Percentiles rank a stretch among this genome's conserved stretches.
Evolutionary conservation across 2,329 filamentous ascomycete genomes (phyloP).

Genomic region (Volutella citrinella): DNA sequence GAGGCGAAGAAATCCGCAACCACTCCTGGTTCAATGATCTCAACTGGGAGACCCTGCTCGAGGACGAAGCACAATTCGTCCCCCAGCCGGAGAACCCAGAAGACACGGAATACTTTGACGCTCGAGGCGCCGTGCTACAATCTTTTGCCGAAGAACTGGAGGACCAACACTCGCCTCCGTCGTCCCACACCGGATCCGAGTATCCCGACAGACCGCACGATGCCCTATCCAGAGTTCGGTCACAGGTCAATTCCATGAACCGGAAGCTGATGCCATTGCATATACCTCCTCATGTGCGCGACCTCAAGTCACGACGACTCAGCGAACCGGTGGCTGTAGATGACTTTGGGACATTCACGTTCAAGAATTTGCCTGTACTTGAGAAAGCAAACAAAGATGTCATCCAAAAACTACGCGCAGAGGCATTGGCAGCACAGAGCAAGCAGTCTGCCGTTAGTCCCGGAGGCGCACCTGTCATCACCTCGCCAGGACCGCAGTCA

Average conservation of each 20-base stretch:
- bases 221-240: conserved; percentile 83
- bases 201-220: conserved; percentile 91
- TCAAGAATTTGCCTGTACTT: conserved; percentile 94
- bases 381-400: conserved; percentile 99
- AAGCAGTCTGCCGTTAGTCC: conserved; percentile 49
- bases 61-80: conserved; percentile 94
- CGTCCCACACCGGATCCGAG: conserved; percentile 65
- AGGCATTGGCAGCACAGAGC: conserved; percentile 71
- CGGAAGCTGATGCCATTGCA: conserved; percentile 91
- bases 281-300: conserved; percentile 93
- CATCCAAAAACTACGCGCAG: conserved; percentile 90
- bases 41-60: conserved; percentile 86
- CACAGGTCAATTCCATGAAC: conserved; percentile 82
- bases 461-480: conserved; percentile 37
- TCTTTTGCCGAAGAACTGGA: conserved; percentile 94
- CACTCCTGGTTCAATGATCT: conserved; percentile 87
- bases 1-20: conserved; percentile 84
- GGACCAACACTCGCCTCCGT: conserved; percentile 77
- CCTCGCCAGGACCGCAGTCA: conserved; percentile 64
- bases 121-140: conserved; percentile 85
- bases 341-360: conserved; percentile 94
- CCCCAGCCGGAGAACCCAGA: conserved; percentile 90
- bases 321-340: conserved; percentile 87
- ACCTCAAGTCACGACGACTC: conserved; percentile 79
- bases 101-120: conserved; percentile 97